Conservation (phyloP, 306 rosid genomes). For the Medicago arabica region DNA sequence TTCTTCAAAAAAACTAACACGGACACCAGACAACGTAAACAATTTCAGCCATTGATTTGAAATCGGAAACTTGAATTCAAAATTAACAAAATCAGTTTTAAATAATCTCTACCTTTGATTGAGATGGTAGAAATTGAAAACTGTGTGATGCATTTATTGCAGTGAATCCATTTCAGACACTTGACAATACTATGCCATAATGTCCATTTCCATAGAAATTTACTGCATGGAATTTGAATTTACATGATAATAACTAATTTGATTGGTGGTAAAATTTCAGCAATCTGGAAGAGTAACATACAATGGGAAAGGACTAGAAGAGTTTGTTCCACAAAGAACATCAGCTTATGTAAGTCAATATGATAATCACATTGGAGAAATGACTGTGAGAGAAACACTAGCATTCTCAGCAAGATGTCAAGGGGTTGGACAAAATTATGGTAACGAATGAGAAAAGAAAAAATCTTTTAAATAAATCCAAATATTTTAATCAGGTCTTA, state of each 20-base stretch:
- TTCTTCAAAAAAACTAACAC: too few relatives aligned
- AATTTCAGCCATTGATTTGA: background rate
- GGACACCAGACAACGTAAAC: too few relatives aligned
- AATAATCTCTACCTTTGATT: too few relatives aligned
- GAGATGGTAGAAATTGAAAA: background rate
- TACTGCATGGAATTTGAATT: background rate
- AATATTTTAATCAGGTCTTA: background rate
- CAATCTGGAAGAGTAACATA: constrained; percentile 75
- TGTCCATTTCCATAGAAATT: background rate
- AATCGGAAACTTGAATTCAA: too few relatives aligned
- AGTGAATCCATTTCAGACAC: background rate
- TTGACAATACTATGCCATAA: too few relatives aligned
- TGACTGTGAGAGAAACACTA: constrained; percentile 90
- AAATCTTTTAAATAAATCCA: background rate
- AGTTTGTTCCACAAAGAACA: constrained; percentile 80
- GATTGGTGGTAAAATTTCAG: constrained; percentile 47
- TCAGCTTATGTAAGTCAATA: constrained; percentile 83
- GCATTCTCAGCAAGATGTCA: constrained; percentile 92
- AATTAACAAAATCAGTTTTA: too few relatives aligned
- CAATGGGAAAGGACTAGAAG: constrained; percentile 75
- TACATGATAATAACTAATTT: constrained; percentile 3
- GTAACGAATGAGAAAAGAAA: constrained; percentile 32
- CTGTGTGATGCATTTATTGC: background rate
- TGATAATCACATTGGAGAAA: constrained; percentile 81
- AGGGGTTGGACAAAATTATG: constrained; percentile 79